Evolutionary conservation across 169 alveolate genomes (phyloP), one percentile per base, ranked within the genome.

Genomic region (Eimeria falciformis): DNA sequence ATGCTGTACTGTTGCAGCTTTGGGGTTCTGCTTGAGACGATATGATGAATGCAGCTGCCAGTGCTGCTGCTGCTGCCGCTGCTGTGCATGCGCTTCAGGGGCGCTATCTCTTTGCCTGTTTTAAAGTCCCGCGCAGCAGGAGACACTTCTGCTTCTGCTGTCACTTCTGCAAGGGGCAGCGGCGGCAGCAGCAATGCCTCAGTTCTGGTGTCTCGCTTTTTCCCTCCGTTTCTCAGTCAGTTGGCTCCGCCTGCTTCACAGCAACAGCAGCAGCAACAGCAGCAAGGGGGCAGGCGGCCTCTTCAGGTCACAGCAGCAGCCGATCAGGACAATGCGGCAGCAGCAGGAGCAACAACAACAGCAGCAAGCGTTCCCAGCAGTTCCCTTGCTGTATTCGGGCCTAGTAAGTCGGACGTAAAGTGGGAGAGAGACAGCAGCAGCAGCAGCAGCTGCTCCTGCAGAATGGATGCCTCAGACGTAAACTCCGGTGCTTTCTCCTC

Each of bases 171-270:
- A 50, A 50, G 73, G 29, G 73, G 73, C 73, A n/a, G 37, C 29
- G 25, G 73, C n/a, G 25, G 73, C 73, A 62, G 73, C 73, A 62
- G 73, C 73, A 62, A 62, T 2, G 73, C 73, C 12, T 14, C 73
- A 0, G 73, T n/a, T 29, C 62, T 75, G 23, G 85, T 75, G 11
- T 75, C 85, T 6, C 85, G 85, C 43, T 75, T 75, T 40, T 75
- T 75, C 65, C 85, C 85, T 14, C 85, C 85, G 7, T 75, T 75
- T 29, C 43, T 75, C 14, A 75, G 85, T 43, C 85, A 75, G 85
- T 65, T 75, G 1, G 85, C 85, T 18, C 85, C 85, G 40, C 85
- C 85, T 40, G 65, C 85, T 75, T 58, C 85, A 7, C 66, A 56
- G 5, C 43, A 43, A 46, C 45, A 12, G 73, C 85, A 40, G 40